Evolutionary conservation across 768 basidiomycete genomes (phyloP), one percentile per base, ranked within the genome.

Genomic region (Leccinum boreale): DNA sequence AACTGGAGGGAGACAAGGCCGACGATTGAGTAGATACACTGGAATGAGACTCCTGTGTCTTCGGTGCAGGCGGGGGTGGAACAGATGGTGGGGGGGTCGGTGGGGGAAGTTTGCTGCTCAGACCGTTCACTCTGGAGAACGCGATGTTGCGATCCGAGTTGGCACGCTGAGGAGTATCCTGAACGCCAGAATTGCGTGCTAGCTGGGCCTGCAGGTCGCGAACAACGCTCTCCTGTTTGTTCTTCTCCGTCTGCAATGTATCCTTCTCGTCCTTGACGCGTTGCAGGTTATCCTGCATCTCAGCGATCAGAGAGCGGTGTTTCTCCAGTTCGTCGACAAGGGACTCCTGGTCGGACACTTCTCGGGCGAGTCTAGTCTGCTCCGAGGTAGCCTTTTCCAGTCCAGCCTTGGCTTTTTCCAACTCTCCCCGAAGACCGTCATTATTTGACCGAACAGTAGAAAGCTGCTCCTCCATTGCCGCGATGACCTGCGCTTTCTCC

Each of bases 191-290:
- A 62, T 80, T 84, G 53, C 87, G 83, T 50, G 81, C 71, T 17
- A 82, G 71, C 66, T 94, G 90, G 45, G 82, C 83, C 70, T 94
- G 91, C 24, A 93, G 77, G 50, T 95, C 93, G 51, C 87, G 85
- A 57, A 92, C 75, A n/a, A 85, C 69, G 14, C 70, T 70, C 55
- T 93, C 90, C 31, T 89, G 85, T 50, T 80, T 83, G 61, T 60
- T 76, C 74, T 85, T 90, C 75, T 94, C 91, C 9, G 81, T 76
- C 58, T 87, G 89, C 15, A 94, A 76, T 15, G 66, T 78, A 68
- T 91, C 92, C 71, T 89, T 90, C 74, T 92, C 90, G 65, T 92
- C 87, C 74, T 89, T 90, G 66, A 85, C 84, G 48, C 81, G 84
- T 70, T 91, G 89, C 24, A 93, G 75, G 61, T 82, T 85, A 59